Evolutionary conservation across 2,329 filamentous ascomycete genomes (phyloP).

Genomic region (Xylaria sp.): DNA sequence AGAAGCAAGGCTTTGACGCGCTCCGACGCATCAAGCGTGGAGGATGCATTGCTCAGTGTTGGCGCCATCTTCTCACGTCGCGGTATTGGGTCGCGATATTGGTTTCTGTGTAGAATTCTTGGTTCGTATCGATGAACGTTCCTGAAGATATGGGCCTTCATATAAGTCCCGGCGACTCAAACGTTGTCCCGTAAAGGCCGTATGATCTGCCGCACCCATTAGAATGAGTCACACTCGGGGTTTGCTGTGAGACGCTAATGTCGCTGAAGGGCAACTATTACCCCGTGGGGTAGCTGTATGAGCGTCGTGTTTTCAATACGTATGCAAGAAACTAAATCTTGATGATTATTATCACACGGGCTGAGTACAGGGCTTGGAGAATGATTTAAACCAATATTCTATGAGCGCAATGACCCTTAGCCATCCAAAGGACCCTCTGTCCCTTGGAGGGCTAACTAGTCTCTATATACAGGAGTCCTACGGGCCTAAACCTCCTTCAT

Average conservation of each 20-base stretch:
- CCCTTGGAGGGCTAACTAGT: no score
- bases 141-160: neutral
- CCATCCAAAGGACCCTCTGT: no score
- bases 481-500: no score
- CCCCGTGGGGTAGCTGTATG: neutral
- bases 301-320: no score
- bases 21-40: constrained; percentile 32
- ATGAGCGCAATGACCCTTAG: no score
- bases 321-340: no score
- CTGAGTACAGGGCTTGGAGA: no score
- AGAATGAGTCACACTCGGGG: constrained; percentile 13
- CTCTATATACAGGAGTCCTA: no score
- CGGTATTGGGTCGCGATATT: neutral
- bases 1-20: constrained; percentile 30
- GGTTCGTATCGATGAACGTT: neutral
- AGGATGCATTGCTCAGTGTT: constrained; percentile 17
- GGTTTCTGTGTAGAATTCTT: neutral
- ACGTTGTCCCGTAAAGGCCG: constrained; percentile 1
- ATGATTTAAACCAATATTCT: no score
- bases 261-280: neutral
- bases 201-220: neutral
- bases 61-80: constrained; percentile 20
- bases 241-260: neutral
- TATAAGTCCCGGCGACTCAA: neutral
- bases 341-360: no score